Evolutionary conservation across 2,329 filamentous ascomycete genomes (phyloP).

Genomic region (Fusarium transvaalense): DNA sequence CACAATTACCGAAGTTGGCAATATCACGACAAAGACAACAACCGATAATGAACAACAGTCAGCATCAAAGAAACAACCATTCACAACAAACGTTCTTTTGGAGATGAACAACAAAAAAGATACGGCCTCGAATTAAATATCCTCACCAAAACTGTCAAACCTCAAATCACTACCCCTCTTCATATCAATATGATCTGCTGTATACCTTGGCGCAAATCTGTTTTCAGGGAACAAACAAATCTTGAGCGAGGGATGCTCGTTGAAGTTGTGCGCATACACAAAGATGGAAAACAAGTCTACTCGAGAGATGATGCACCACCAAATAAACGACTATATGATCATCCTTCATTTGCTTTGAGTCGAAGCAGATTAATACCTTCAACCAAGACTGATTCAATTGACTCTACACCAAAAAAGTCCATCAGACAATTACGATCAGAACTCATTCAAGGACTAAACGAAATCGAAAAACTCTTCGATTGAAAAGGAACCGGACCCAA

Average conservation of each 20-base stretch:
- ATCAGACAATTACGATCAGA: background rate
- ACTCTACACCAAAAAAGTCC: background rate
- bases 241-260: conserved; percentile 23
- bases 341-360: conserved; percentile 6
- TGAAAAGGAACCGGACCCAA: background rate
- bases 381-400: background rate
- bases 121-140: background rate
- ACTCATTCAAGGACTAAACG: background rate
- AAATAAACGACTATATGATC: conserved; percentile 2
- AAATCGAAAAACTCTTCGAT: background rate
- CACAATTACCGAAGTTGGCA: conserved; percentile 6
- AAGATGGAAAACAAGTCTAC: conserved; percentile 19
- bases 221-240: background rate
- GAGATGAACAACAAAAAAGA: background rate
- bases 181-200: background rate
- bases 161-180: no score
- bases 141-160: background rate
- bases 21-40: background rate
- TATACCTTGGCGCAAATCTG: conserved; percentile 1
- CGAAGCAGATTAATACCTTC: background rate
- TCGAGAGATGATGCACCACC: background rate
- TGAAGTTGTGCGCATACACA: conserved; percentile 12
- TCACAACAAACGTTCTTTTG: background rate
- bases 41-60: background rate
- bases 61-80: background rate